Base-by-base conservation (phyloP, 1,284 basidiomycete genomes). In the Thecaphora frezii region DNA sequence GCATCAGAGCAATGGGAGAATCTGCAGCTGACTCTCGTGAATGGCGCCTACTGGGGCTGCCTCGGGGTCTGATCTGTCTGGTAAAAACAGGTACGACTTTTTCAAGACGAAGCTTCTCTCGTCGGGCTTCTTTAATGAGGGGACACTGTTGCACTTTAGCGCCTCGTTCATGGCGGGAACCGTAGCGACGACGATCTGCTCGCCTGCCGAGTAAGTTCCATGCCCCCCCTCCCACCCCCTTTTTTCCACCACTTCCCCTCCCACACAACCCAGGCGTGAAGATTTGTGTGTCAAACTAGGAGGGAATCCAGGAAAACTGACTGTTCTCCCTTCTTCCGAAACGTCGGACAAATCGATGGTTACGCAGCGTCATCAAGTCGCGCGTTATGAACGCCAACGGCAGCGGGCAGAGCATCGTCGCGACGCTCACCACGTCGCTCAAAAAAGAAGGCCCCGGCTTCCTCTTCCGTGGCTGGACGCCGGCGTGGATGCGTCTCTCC, bases 381-480 rank as follows among this genome's bases (percentile, higher is more conserved):
- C 71, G 83, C 41, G 79, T 84, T 1, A 83, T 84, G 83, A 77
- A 76, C 47, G 55, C 60, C 1, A 50, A 56, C 16, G 67, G 67
- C 0, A 48, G 45, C 2, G 59, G 59, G 1, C 59, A 58, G 1
- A 63, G 65, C 16, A 46, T 66, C 26, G 56, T 73, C 23, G 53
- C 66, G 51, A 60, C 55, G 43, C 44, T 75, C 22, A 46, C 61
- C 22, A 55, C 49, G 13, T 59, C 73, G 21, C 58, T 81, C 23
- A 54, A 71, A 12, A 69, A 66, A 24, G 79, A 81, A 57, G 83
- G 83, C 1, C 78, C 81, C 13, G 69, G 75, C 16, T 83, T 84
- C 79, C 65, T 84, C 39, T 83, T 84, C 78, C 79, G 82, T 50
- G 83, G 83, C n/a, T 84, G 83, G 83, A 80, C 82, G 10, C 83